These are phyloP conservation scores for Macrolepiota fuliginosa DNA, from an alignment of 768 basidiomycete species.

Conservation along the genomic window DNA sequence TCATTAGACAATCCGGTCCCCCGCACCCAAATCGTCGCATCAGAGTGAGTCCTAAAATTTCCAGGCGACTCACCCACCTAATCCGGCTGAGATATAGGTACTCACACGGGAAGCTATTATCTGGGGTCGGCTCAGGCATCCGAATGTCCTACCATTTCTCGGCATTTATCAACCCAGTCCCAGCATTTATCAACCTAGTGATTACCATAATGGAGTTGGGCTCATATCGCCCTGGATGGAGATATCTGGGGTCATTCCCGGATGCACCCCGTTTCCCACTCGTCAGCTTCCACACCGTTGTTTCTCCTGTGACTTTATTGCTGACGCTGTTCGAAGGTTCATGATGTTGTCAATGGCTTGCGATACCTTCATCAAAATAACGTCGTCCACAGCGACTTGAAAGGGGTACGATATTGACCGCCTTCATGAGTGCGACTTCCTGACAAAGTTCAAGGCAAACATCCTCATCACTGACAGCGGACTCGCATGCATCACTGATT, in stretches of 20 bases:
- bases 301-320: not conserved
- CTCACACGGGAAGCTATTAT: conserved; percentile 13
- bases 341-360: conserved; percentile 15
- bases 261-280: not conserved
- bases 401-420: conserved; percentile 15
- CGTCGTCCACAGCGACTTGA: conserved; percentile 19
- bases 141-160: conserved; percentile 14
- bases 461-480: conserved; percentile 17
- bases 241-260: not conserved
- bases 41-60: not conserved
- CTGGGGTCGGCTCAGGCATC: conserved; percentile 14
- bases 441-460: conserved; percentile 13
- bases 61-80: not conserved
- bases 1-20: not conserved
- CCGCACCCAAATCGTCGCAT: not conserved
- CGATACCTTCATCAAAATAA: conserved; percentile 15
- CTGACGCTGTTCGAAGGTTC: not conserved
- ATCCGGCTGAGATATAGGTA: not conserved
- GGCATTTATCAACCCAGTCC: conserved; percentile 8
- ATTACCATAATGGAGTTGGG: not conserved
- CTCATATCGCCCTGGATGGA: conserved; percentile 16
- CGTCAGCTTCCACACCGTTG: not conserved
- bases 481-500: conserved; percentile 20
- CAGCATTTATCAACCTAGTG: conserved; percentile 2
- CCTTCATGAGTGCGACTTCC: not conserved